Evolutionary conservation across 2,329 filamentous ascomycete species (phyloP), one percentile per base, ranked within the genome.

Genomic region (Albifimbria verrucaria): DNA sequence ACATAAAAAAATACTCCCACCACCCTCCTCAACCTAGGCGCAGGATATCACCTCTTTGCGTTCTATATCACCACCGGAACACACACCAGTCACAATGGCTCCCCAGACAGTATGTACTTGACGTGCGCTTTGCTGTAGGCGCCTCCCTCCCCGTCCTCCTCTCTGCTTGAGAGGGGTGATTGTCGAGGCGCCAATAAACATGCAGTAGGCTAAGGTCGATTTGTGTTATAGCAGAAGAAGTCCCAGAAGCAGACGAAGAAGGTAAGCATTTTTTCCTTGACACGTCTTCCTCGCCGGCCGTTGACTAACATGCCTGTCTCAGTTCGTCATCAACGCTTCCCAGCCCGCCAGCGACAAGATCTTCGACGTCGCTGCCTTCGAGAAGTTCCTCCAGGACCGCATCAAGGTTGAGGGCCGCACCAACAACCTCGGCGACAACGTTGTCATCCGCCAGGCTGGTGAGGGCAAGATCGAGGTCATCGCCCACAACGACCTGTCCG

Each of bases 351-450:
- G 86, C 82, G 94, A 99, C 86, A 97, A 97, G 88, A 99, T 99
- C 86, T 97, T 99, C 87, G 94, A 99, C 78, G 87, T 96, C 76
- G 87, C 90, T 70, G 92, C 92, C 67, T 99, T 99, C 77, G 92
- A 97, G 83, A 97, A 97, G 87, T 99, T 99, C 89, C 90, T 99
- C 61, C 92, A 97, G 86, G 94, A 97, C 80, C 92, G 90, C 81
- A 96, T 99, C 88, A 99, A 99, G 90, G 92, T 99, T 68, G 94
- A 97, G 67, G 93, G 93, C 81, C 93, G 92, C 74, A 92, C 93
- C 72, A 92, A 92, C 69, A 97, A 99, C 88, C 89, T 99, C 67
- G 94, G 94, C 74, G 94, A 97, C 72, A 86, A 82, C 74, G 87
- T 99, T 72, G 81, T 86, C 74, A 94, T 99, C 83, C 87, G 85